Conservation (phyloP, 805 yeast genomes). For the Vanderwaltozyma verrucispora region DNA sequence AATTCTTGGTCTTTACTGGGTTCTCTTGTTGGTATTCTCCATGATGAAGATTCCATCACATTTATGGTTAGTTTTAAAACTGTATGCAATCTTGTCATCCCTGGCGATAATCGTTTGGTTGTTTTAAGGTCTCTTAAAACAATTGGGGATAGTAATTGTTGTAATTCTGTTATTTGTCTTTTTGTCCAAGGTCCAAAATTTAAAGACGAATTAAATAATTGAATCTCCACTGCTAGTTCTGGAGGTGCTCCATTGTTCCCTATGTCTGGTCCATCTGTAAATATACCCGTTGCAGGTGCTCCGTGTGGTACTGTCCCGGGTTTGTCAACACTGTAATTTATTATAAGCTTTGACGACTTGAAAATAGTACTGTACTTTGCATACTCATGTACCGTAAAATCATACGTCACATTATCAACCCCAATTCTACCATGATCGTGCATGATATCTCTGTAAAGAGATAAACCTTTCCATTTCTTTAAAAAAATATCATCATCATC, state of each 20-base stretch:
- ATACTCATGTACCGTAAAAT: slow-evolving; percentile 49
- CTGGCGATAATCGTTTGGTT: slow-evolving; percentile 34
- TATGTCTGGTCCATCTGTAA: slow-evolving; percentile 40
- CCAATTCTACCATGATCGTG: slow-evolving; percentile 26
- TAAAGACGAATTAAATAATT: slow-evolving; percentile 49
- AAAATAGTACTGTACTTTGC: slow-evolving; percentile 67
- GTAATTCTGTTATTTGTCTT: slow-evolving; percentile 61
- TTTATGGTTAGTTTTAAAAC: slow-evolving; percentile 46
- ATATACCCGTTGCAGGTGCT: slow-evolving; percentile 22
- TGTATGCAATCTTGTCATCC: slow-evolving; percentile 44
- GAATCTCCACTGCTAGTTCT: slow-evolving; percentile 49
- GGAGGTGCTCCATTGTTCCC: slow-evolving; percentile 54
- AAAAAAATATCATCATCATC: slow-evolving; percentile 8
- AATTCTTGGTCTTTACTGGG: slow-evolving; percentile 59
- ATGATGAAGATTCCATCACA: slow-evolving; percentile 52
- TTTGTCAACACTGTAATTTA: slow-evolving; percentile 57
- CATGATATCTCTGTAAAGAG: slow-evolving; percentile 45
- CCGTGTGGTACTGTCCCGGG: slow-evolving; percentile 53
- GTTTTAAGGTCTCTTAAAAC: slow-evolving; percentile 47
- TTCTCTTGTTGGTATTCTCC: slow-evolving; percentile 79
- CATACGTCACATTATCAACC: slow-evolving; percentile 25
- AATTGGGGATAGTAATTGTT: slow-evolving; percentile 56
- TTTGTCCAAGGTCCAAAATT: slow-evolving; percentile 97
- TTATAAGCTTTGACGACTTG: slow-evolving; percentile 44
- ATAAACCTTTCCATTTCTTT: slow-evolving; percentile 65